Percentiles rank a stretch among this genome's conserved stretches.
phyloP scores from a whole-genome alignment of 768 basidiomycete genomes.

The Boletus rubroflammeus region DNA sequence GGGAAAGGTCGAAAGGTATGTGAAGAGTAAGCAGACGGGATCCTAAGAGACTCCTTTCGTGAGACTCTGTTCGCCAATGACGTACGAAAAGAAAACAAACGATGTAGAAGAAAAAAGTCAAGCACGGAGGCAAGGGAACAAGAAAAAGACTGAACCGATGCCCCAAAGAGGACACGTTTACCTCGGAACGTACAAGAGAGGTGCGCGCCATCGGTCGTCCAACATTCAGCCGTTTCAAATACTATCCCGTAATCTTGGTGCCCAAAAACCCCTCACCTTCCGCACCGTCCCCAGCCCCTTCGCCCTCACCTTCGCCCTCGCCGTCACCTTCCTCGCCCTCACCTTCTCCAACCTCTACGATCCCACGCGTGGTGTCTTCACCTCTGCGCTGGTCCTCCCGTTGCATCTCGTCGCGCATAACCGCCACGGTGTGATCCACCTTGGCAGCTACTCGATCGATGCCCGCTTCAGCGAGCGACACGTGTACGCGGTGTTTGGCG shows the following conservation, averaged over 20 bases:
- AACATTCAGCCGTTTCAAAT: neutral
- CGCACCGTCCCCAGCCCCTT: slow-evolving; percentile 25
- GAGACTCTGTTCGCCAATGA: neutral
- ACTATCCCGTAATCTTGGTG: slow-evolving; percentile 22
- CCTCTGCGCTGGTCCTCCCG: slow-evolving; percentile 51
- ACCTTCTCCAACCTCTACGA: slow-evolving; percentile 24
- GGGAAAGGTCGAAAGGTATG: no score
- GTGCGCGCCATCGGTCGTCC: no score
- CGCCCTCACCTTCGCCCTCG: slow-evolving; percentile 21
- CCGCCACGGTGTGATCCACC: slow-evolving; percentile 82
- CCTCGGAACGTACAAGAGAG: no score
- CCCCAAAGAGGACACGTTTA: neutral
- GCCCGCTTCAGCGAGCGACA: slow-evolving; percentile 79
- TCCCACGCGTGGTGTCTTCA: slow-evolving; percentile 11
- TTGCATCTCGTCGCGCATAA: slow-evolving; percentile 74
- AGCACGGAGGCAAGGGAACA: neutral
- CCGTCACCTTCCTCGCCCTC: slow-evolving; percentile 22
- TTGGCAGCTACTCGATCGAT: slow-evolving; percentile 85
- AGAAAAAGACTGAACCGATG: no score
- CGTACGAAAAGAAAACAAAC: neutral
- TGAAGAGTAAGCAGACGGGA: no score
- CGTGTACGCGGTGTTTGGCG: slow-evolving; percentile 74
- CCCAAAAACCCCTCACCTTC: slow-evolving; percentile 32
- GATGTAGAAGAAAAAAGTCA: neutral
- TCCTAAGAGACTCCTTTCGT: neutral